Conservation (phyloP, 1,284 basidiomycete genomes). For the Coniferiporia weirii region DNA sequence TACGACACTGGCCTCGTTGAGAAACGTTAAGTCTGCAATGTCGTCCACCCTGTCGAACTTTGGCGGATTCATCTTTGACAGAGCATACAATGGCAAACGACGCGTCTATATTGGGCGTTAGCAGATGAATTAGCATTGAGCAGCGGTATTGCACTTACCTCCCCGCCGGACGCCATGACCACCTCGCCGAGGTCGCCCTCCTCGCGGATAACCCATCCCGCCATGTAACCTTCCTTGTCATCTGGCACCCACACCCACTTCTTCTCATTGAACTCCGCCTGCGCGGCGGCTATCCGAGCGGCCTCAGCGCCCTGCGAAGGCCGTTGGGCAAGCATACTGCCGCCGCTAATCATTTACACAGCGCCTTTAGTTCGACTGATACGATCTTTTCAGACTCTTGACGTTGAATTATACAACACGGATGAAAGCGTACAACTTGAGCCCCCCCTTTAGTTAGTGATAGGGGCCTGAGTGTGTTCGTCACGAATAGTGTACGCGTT, state of each 20-base stretch:
- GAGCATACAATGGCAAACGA: conserved; percentile 66
- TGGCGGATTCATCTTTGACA: conserved; percentile 97
- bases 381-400: no score
- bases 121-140: conserved; percentile 8
- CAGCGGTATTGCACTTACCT: conserved; percentile 41
- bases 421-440: no score
- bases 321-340: conserved; percentile 32
- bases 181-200: conserved; percentile 75
- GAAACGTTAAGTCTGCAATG: conserved; percentile 96
- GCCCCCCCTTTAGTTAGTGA: no score
- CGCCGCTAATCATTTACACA: no score
- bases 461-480: no score
- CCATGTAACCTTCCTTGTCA: conserved; percentile 82
- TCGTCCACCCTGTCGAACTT: conserved; percentile 98
- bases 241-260: conserved; percentile 97
- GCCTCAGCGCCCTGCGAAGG: conserved; percentile 65
- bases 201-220: conserved; percentile 86
- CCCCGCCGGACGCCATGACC: conserved; percentile 75
- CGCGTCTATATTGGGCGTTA: conserved; percentile 48
- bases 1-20: conserved; percentile 98
- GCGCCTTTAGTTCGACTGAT: no score
- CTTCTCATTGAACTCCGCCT: conserved; percentile 96
- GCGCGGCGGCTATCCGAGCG: conserved; percentile 76
- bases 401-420: no score
- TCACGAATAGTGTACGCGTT: no score